A percentile compares a stretch with the other conserved stretches of the same genome.
Conservation (phyloP, 2,329 filamentous ascomycete genomes). For the Ophiocordyceps camponoti-saundersi region DNA sequence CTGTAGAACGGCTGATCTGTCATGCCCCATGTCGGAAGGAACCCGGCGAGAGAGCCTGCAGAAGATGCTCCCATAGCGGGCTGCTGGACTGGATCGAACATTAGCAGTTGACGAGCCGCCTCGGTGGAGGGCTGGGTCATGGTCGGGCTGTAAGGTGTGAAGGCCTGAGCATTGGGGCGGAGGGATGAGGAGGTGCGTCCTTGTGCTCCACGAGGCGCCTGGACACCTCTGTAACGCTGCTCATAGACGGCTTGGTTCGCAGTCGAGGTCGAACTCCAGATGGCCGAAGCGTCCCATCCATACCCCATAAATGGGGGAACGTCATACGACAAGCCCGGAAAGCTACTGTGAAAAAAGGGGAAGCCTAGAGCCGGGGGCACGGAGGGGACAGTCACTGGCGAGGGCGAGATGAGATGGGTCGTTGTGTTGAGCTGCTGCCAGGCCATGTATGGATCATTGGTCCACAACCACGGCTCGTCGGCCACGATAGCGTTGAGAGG, state of each 20-base stretch:
- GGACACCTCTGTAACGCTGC: neutral
- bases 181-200: neutral
- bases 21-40: neutral
- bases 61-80: neutral
- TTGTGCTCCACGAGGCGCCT: neutral
- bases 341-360: neutral
- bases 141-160: neutral
- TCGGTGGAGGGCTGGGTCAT: neutral
- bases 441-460: no score
- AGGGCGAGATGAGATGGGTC: neutral
- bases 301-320: neutral
- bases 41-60: neutral
- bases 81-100: neutral
- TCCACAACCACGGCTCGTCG: neutral
- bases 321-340: neutral
- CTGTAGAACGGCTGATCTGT: neutral
- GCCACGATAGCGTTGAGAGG: neutral
- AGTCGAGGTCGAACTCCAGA: neutral
- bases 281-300: neutral
- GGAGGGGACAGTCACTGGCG: neutral
- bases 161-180: neutral
- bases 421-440: neutral
- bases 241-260: neutral
- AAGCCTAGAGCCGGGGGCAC: neutral
- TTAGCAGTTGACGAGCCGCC: neutral